phyloP scores from a whole-genome alignment of 2,329 filamentous ascomycete genomes.

The Pyrenochaeta sp. region DNA sequence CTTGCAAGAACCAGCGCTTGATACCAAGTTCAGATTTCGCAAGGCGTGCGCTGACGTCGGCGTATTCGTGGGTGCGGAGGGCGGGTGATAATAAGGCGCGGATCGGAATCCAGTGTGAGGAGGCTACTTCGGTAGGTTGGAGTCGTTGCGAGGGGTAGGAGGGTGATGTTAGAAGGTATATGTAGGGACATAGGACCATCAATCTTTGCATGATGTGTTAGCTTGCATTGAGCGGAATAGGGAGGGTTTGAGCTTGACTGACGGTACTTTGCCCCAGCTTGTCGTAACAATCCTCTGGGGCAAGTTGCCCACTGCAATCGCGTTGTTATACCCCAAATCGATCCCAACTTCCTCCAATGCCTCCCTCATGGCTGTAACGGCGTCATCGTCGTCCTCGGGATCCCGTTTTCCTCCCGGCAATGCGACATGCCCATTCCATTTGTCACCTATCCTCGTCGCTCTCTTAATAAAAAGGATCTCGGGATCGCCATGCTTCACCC shows the following conservation, averaged over 20 bases:
- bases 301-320: conserved; percentile 66
- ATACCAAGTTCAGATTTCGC: conserved; percentile 64
- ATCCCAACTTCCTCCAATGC: conserved; percentile 72
- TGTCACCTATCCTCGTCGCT: conserved; percentile 69
- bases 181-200: conserved; percentile 74
- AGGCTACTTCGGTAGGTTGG: conserved; percentile 74
- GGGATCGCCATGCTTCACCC: conserved; percentile 71
- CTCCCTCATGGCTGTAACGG: conserved; percentile 69
- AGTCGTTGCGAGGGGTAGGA: conserved; percentile 65
- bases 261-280: conserved; percentile 71
- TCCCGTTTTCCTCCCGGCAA: conserved; percentile 74
- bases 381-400: conserved; percentile 69
- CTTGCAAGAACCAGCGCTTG: conserved; percentile 62
- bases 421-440: conserved; percentile 75
- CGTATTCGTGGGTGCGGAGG: conserved; percentile 68
- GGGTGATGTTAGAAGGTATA: conserved; percentile 69
- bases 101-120: conserved; percentile 74
- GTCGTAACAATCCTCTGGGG: conserved; percentile 72
- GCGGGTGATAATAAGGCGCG: conserved; percentile 67
- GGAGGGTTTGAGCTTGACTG: conserved; percentile 35
- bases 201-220: conserved; percentile 54
- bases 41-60: conserved; percentile 70
- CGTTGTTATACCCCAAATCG: conserved; percentile 61
- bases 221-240: not conserved
- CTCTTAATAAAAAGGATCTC: conserved; percentile 78